These are phyloP conservation scores for Coemansia sp. DNA, from an alignment of 192 early-diverging fungal species.

Conservation along the genomic window DNA sequence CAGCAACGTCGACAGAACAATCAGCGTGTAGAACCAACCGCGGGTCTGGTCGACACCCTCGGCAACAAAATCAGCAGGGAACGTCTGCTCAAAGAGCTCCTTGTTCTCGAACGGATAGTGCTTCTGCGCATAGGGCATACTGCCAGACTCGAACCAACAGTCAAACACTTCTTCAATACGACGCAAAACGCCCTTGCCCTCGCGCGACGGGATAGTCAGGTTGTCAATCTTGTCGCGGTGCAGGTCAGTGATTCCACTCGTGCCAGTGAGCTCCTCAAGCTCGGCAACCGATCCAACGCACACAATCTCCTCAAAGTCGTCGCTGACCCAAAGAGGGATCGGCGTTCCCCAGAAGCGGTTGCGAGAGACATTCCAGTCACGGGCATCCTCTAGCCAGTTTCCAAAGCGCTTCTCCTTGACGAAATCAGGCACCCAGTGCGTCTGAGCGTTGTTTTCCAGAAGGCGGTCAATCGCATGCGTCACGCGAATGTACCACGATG, in stretches of 20 bases:
- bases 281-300: conserved; percentile 91
- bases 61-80: conserved; percentile 99
- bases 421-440: conserved; percentile 94
- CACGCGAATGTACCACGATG: conserved; percentile 97
- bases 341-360: conserved; percentile 99
- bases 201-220: conserved; percentile 93
- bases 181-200: conserved; percentile 77
- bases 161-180: conserved; percentile 97
- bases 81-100: conserved; percentile 77
- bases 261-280: conserved; percentile 84
- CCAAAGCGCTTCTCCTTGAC: conserved; percentile 97
- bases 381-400: conserved; percentile 94
- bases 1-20: conserved; percentile 94
- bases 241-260: conserved; percentile 81
- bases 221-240: conserved; percentile 97
- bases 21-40: conserved; percentile 99
- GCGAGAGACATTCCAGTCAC: conserved; percentile 98
- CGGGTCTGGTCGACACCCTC: conserved; percentile 99
- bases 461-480: conserved; percentile 79
- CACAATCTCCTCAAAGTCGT: conserved; percentile 83
- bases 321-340: conserved; percentile 95
- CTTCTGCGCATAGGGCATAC: conserved; percentile 99
- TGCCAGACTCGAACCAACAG: conserved; percentile 98
- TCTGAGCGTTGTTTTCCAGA: conserved; percentile 80
- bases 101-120: conserved; percentile 99